A percentile compares a stretch with the other conserved stretches of the same genome.
Evolutionary conservation across 495 filamentous ascomycete species (phyloP).

Genomic region (Delitschia confertaspora): DNA sequence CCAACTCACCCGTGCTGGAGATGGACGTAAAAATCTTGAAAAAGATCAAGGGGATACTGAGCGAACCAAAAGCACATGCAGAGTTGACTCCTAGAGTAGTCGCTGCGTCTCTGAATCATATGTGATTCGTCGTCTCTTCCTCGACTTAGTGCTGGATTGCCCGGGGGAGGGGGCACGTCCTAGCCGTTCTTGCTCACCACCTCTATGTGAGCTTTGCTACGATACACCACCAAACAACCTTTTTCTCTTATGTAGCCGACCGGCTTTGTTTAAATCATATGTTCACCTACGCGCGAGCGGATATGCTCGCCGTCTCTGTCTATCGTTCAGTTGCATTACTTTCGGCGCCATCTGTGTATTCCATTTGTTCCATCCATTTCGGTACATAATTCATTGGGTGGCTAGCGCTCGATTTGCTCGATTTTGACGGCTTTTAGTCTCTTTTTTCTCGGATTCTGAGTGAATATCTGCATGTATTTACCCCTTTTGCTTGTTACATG

Average conservation of each 20-base stretch:
- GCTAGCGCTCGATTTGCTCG: slow-evolving; percentile 17
- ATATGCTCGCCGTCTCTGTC: slow-evolving; percentile 1
- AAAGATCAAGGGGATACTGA: slow-evolving; percentile 3
- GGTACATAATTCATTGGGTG: slow-evolving; percentile 6
- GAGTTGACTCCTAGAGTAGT: no score
- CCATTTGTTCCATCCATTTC: no score
- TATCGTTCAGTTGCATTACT: slow-evolving; percentile 1
- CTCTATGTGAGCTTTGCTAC: background rate
- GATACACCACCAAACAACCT: background rate
- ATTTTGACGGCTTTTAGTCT: no score
- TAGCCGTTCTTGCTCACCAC: background rate
- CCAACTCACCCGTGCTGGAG: slow-evolving; percentile 57
- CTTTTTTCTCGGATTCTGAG: no score
- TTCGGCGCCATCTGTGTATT: no score
- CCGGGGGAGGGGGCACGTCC: background rate
- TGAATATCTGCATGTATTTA: no score
- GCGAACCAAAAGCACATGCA: background rate
- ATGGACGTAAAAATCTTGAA: slow-evolving; percentile 58
- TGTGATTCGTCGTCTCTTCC: background rate
- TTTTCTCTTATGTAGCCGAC: background rate
- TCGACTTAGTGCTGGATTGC: background rate
- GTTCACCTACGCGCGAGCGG: no score
- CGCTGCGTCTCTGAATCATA: no score
- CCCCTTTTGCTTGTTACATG: no score
- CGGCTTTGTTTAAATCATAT: background rate